phyloP scores from a whole-genome alignment of 1,284 basidiomycete species.

The Ustilago lituana region DNA sequence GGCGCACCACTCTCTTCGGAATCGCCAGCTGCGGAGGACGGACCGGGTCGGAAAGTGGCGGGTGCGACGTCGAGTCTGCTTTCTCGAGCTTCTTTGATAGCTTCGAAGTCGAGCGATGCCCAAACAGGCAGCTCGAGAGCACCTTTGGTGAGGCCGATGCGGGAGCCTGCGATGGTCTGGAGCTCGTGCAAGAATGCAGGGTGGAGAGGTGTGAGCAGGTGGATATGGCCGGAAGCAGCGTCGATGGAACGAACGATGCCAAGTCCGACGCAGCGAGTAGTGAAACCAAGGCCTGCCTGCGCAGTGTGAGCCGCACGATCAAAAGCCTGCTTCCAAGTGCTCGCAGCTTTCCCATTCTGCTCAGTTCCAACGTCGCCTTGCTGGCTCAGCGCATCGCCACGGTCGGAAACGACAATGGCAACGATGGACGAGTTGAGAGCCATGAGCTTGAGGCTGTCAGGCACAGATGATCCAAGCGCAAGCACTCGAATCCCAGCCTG shows the following conservation, averaged over 20 bases:
- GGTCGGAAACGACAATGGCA: conserved; percentile 65
- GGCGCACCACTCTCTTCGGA: neutral
- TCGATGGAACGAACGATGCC: conserved; percentile 62
- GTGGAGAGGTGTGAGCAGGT: conserved; percentile 65
- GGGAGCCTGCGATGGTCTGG: conserved; percentile 67
- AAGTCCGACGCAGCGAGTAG: conserved; percentile 44
- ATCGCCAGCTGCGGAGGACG: neutral
- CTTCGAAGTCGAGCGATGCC: conserved; percentile 82
- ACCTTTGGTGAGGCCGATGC: conserved; percentile 81
- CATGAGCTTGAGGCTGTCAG: conserved; percentile 63
- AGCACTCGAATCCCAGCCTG: conserved; percentile 71
- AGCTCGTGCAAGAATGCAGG: conserved; percentile 70
- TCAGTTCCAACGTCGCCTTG: neutral
- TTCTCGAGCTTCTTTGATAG: conserved; percentile 44
- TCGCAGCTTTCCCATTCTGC: neutral
- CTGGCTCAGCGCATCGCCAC: neutral
- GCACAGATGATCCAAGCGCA: conserved; percentile 45
- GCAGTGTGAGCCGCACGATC: conserved; percentile 9
- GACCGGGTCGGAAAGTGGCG: too few relatives aligned
- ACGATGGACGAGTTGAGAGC: conserved; percentile 86
- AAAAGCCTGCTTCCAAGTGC: conserved; percentile 42
- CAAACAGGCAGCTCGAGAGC: conserved; percentile 86
- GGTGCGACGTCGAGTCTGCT: conserved; percentile 25
- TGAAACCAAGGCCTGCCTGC: neutral
- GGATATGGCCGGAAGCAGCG: conserved; percentile 25